Base-by-base conservation (phyloP, 106 monocot genomes). In the Acanthochlamys bracteata region DNA sequence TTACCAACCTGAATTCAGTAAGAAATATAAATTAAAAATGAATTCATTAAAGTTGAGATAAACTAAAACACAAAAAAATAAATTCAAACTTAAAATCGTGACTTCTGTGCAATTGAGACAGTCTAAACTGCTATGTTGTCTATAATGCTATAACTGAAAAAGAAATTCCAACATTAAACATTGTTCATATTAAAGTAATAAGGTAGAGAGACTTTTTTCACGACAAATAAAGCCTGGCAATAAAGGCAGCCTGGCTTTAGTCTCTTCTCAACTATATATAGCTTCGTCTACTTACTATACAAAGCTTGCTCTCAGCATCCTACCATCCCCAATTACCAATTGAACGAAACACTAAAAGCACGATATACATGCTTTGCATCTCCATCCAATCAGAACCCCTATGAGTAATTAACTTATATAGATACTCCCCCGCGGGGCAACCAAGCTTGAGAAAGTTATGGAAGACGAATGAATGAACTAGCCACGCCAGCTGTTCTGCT, bases 401-500 rank as follows among this genome's bases (percentile, higher is more conserved):
- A 6, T 3, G 33, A 33, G 33, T 33, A 33, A 33, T 3, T 33
- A 33, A 33, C 33, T 6, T 33, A 33, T 6, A 10, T 20, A 10
- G 22, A 10, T 10, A 55, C 21, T 10, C n/a, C 19, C 55, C 16
- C 0, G 55, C 6, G 4, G 55, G 55, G 20, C 20, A 7, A 55
- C 17, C 19, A 55, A 20, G 55, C 25, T 27, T 27, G 60, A 64
- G 26, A 42, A 64, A 41, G 39, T 39, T 1, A 27, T 25, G 25
- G 4, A 10, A 17, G 17, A 20, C 6, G 10, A 10, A 55, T 21
- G 15, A 27, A n/a, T 17, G 22, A 49, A 73, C 64, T 78, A 86
- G 53, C 80, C 68, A 17, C 89, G 90, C 87, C 95, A 91, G 20
- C 78, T 60, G 23, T 80, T 82, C 19, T 82, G 90, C 67, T 79